Conservation (phyloP, 129 eudicot species). For the Tagetes erecta region DNA sequence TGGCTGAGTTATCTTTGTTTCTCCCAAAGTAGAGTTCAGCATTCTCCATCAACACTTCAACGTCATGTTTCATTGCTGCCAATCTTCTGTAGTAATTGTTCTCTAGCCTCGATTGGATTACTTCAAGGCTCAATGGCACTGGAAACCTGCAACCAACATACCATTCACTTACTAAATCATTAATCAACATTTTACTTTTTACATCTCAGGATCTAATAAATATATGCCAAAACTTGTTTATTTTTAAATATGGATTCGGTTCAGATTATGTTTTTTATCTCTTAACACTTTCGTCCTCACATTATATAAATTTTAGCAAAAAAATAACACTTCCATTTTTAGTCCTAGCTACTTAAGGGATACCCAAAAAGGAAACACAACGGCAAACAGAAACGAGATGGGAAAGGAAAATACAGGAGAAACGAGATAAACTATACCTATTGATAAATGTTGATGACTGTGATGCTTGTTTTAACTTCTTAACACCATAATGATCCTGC, state of each 20-base stretch:
- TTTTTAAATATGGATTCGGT: too few relatives aligned
- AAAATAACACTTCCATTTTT: neutral
- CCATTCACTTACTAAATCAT: neutral
- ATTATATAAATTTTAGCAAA: neutral
- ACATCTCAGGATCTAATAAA: neutral
- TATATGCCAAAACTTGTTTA: too few relatives aligned
- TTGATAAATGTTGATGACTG: conserved; percentile 63
- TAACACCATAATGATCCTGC: conserved; percentile 88
- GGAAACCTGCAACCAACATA: conserved; percentile 61
- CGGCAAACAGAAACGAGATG: neutral
- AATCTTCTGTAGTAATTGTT: conserved; percentile 79
- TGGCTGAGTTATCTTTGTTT: conserved; percentile 47
- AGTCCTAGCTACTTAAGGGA: too few relatives aligned
- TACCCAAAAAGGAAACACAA: neutral
- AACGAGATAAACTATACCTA: conserved; percentile 40
- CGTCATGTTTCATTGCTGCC: conserved; percentile 82
- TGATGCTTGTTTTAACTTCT: conserved; percentile 69
- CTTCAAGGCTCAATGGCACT: conserved; percentile 77
- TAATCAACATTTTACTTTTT: neutral
- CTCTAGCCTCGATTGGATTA: conserved; percentile 66
- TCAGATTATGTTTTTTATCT: too few relatives aligned
- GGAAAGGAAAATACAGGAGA: neutral
- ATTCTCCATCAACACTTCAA: conserved; percentile 66
- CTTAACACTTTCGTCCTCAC: neutral
- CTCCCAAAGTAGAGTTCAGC: conserved; percentile 51